A percentile compares a stretch with the other conserved stretches of the same genome.
Evolutionary conservation across 2,329 filamentous ascomycete species (phyloP).

Genomic region (Colletotrichum cuscutae): DNA sequence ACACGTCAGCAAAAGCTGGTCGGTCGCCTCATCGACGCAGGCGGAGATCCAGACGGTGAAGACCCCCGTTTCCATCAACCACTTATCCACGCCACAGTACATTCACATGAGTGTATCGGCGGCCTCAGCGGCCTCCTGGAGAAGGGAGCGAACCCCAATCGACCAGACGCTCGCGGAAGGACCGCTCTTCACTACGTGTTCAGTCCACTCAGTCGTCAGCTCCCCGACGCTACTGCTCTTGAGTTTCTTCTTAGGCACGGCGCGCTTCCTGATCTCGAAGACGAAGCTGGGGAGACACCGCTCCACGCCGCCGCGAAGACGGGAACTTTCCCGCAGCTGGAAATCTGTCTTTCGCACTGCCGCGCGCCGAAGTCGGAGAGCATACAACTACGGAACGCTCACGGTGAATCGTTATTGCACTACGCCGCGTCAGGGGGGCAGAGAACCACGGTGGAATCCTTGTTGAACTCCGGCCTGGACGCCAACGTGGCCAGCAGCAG

Average conservation of each 20-base stretch:
- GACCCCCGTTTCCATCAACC: background rate
- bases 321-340: slow-evolving; percentile 32
- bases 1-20: background rate
- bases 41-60: background rate
- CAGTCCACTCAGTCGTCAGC: slow-evolving; percentile 23
- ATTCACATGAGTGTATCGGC: slow-evolving; percentile 37
- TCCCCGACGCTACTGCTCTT: slow-evolving; percentile 35
- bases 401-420: slow-evolving; percentile 42
- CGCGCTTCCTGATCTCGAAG: slow-evolving; percentile 32
- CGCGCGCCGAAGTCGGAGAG: background rate
- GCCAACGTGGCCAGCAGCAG: slow-evolving; percentile 38
- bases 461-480: slow-evolving; percentile 34
- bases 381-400: slow-evolving; percentile 27
- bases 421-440: slow-evolving; percentile 41
- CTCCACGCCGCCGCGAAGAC: slow-evolving; percentile 37
- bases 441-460: slow-evolving; percentile 36
- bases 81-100: slow-evolving; percentile 24
- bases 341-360: slow-evolving; percentile 34
- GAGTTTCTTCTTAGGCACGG: slow-evolving; percentile 32
- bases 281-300: slow-evolving; percentile 39
- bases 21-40: background rate
- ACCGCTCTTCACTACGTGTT: slow-evolving; percentile 39
- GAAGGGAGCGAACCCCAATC: slow-evolving; percentile 40
- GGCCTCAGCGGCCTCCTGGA: slow-evolving; percentile 39
- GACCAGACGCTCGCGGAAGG: slow-evolving; percentile 13